Evolutionary conservation across 306 rosid species (phyloP).

Genomic region (Begonia loranthoides): DNA sequence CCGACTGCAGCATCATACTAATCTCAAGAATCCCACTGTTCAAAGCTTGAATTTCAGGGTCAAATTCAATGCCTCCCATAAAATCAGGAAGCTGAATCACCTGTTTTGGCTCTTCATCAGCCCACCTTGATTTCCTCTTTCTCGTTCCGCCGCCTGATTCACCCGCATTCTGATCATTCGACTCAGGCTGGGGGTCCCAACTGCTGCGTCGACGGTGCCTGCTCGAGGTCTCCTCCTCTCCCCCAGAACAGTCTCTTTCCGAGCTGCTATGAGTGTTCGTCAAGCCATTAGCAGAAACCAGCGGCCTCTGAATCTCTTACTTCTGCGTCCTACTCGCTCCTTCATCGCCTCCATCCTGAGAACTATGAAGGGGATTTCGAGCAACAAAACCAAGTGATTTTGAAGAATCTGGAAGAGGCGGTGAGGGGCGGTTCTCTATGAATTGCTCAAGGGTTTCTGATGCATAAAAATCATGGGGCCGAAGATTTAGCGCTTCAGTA

Average conservation of each 20-base stretch:
- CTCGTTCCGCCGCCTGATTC: slow-evolving; percentile 45
- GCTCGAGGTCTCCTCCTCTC: slow-evolving; percentile 89
- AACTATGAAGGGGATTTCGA: slow-evolving; percentile 2
- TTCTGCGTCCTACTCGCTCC: slow-evolving; percentile 1
- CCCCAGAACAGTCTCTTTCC: slow-evolving; percentile 71
- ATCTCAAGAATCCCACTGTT: slow-evolving; percentile 82
- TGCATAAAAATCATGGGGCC: slow-evolving; percentile 12
- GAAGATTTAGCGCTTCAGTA: slow-evolving; percentile 20
- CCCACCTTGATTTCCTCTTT: slow-evolving; percentile 93
- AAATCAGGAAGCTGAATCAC: slow-evolving; percentile 87
- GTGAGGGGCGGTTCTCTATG: slow-evolving; percentile 11
- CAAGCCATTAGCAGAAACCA: slow-evolving; percentile 58
- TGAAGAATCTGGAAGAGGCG: slow-evolving; percentile 2
- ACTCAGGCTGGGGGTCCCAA: slow-evolving; percentile 95
- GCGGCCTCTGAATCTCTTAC: slow-evolving; percentile 22
- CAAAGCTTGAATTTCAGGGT: slow-evolving; percentile 89
- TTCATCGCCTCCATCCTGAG: slow-evolving; percentile 5
- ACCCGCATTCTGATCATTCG: slow-evolving; percentile 42
- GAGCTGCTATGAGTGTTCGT: slow-evolving; percentile 66
- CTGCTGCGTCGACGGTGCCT: slow-evolving; percentile 73
- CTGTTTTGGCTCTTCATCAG: slow-evolving; percentile 85
- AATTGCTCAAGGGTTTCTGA: slow-evolving; percentile 16
- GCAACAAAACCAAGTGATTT: slow-evolving; percentile 8
- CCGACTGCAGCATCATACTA: slow-evolving; percentile 87
- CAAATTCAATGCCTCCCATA: slow-evolving; percentile 95